Evolutionary conservation across 768 basidiomycete genomes (phyloP).

Genomic region (Leucocoprinus leucothites): DNA sequence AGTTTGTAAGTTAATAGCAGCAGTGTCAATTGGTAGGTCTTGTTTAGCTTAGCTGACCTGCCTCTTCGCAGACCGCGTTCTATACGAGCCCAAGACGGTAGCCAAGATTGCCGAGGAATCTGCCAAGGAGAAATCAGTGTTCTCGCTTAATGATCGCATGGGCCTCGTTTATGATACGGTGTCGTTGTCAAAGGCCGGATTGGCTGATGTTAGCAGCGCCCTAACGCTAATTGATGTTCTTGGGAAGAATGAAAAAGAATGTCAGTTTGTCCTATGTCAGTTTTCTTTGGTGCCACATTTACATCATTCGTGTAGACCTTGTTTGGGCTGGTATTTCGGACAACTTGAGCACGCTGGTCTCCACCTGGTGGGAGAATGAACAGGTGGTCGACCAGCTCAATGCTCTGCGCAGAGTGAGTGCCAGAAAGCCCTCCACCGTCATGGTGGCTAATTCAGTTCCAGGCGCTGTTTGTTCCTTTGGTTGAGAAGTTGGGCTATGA

Average conservation of each 20-base stretch:
- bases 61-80: conserved; percentile 63
- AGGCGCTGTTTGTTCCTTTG: conserved; percentile 72
- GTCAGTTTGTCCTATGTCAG: conserved; percentile 35
- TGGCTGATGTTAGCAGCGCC: conserved; percentile 71
- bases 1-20: conserved; percentile 62
- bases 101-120: conserved; percentile 78
- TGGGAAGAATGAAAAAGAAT: conserved; percentile 66
- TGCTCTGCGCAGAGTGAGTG: conserved; percentile 54
- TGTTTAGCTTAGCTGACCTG: not conserved
- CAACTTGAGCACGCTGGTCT: conserved; percentile 50
- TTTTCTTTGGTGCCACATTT: not conserved
- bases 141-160: conserved; percentile 83
- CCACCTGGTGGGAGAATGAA: conserved; percentile 83
- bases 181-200: conserved; percentile 79
- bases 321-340: conserved; percentile 75
- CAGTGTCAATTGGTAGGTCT: not conserved
- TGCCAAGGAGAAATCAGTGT: conserved; percentile 56
- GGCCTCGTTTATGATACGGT: conserved; percentile 84
- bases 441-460: conserved; percentile 8
- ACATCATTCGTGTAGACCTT: conserved; percentile 48
- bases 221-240: conserved; percentile 71
- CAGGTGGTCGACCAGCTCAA: conserved; percentile 52
- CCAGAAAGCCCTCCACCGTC: not conserved
- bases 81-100: conserved; percentile 81
- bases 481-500: conserved; percentile 80